Evolutionary conservation across 2,329 filamentous ascomycete species (phyloP).

Genomic region (Graphium sp.): DNA sequence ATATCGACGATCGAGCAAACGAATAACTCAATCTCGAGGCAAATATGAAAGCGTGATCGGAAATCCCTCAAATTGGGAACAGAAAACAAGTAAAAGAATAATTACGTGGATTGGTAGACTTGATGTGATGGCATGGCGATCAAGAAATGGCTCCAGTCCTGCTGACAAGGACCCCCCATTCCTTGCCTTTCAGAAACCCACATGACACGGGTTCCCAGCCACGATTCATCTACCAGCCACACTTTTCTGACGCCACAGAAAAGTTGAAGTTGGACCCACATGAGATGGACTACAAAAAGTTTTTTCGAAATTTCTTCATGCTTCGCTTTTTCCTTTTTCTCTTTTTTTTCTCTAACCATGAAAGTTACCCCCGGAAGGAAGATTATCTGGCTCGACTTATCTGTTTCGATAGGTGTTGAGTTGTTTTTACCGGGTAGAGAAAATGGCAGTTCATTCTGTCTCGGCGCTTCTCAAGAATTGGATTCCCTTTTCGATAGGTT

Average conservation of each 20-base stretch:
- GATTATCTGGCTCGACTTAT: conserved; percentile 32
- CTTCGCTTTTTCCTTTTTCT: conserved; percentile 13
- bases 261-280: conserved; percentile 3
- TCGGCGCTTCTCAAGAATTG: conserved; percentile 49
- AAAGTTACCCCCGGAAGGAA: conserved; percentile 43
- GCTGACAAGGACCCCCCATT: not conserved
- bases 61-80: too few relatives aligned
- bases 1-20: not conserved
- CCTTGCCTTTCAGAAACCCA: not conserved
- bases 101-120: not conserved
- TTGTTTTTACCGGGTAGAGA: conserved; percentile 44
- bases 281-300: conserved; percentile 2
- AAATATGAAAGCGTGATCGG: not conserved
- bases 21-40: not conserved
- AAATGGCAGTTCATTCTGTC: conserved; percentile 20
- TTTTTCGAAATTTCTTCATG: not conserved
- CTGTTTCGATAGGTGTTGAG: conserved; percentile 25
- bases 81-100: not conserved
- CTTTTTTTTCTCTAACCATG: conserved; percentile 16
- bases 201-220: not conserved
- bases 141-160: conserved; percentile 1
- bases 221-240: not conserved
- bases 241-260: not conserved
- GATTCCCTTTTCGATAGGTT: conserved; percentile 25
- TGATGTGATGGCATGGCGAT: not conserved